Evolutionary conservation across 176 grass and related monocot genomes (phyloP), one percentile per base, ranked within the genome.

Genomic region (Phragmites australis): DNA sequence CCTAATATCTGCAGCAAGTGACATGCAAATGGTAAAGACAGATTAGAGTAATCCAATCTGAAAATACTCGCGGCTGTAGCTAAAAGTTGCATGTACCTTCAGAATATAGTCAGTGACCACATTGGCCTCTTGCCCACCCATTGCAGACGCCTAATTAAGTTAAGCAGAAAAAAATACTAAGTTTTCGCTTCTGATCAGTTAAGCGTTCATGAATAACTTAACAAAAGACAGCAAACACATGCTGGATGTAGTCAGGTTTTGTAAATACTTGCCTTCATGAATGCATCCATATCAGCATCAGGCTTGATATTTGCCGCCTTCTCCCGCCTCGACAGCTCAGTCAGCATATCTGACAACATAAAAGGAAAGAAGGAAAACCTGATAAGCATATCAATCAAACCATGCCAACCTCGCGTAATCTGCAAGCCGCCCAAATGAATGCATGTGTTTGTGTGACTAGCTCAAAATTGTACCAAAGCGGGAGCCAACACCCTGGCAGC

Each of bases 251-350:
- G 30, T 52, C 43, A 22, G 16, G 25, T 25, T 40, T 1, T 22
- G 4, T 32, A 81, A 44, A 77, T 21, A 10, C 68, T 71, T 77
- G 76, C 95, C 95, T 98, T 98, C 95, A 98, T 98, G 66, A 87
- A 98, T 26, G 93, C 88, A 91, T 98, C 95, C 6, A 98, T 67
- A 56, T 98, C 95, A 62, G 92, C 90, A 43, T 98, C 95, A 45
- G 95, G 95, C 66, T 89, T 94, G 78, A 98, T 94, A 74, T 98
- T 93, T 23, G 92, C 95, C 16, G 52, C 74, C 86, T 94, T 98
- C 78, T 98, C 95, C 65, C 95, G 88, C 87, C 92, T 98, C 8
- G 90, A 80, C 56, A 98, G 62, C 75, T 98, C 95, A 22, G 86
- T 81, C 27, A 98, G 42, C 90, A 98, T 93, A 56, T 93, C 95